Evolutionary conservation across 257 asterid species (phyloP).

Genomic region (Solanum sejunctum): DNA sequence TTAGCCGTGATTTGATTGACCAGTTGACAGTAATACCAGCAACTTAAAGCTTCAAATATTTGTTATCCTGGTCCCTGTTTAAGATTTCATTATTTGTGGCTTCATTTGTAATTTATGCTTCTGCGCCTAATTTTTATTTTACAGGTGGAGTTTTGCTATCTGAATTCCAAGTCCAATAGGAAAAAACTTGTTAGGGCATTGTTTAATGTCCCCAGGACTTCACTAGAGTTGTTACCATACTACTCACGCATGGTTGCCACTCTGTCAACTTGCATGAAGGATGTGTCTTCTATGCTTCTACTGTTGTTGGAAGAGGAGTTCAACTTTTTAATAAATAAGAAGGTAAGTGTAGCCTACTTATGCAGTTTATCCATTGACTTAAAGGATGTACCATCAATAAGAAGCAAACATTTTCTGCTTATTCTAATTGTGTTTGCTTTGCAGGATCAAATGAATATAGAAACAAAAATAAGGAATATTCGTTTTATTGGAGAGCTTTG

Average conservation of each 20-base stretch:
- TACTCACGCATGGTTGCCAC: slow-evolving; percentile 98
- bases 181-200: slow-evolving; percentile 93
- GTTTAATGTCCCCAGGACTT: slow-evolving; percentile 96
- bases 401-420: neutral
- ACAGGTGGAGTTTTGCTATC: slow-evolving; percentile 98
- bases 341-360: slow-evolving; percentile 34
- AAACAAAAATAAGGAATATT: slow-evolving; percentile 89
- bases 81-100: neutral
- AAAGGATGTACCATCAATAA: neutral
- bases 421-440: slow-evolving; percentile 6
- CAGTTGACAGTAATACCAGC: slow-evolving; percentile 67
- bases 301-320: slow-evolving; percentile 96
- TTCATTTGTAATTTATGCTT: slow-evolving; percentile 2
- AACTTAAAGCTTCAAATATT: neutral
- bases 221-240: slow-evolving; percentile 88
- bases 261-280: slow-evolving; percentile 91
- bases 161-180: slow-evolving; percentile 88
- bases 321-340: slow-evolving; percentile 77
- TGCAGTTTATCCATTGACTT: neutral
- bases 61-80: slow-evolving; percentile 5
- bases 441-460: slow-evolving; percentile 99
- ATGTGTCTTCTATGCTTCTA: slow-evolving; percentile 79
- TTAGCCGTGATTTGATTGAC: slow-evolving; percentile 97
- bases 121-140: slow-evolving; percentile 13
- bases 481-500: slow-evolving; percentile 97